Percentiles rank a stretch among this genome's conserved stretches.
phyloP scores from a whole-genome alignment of 1,284 basidiomycete species.

The Ustilago loliicola region DNA sequence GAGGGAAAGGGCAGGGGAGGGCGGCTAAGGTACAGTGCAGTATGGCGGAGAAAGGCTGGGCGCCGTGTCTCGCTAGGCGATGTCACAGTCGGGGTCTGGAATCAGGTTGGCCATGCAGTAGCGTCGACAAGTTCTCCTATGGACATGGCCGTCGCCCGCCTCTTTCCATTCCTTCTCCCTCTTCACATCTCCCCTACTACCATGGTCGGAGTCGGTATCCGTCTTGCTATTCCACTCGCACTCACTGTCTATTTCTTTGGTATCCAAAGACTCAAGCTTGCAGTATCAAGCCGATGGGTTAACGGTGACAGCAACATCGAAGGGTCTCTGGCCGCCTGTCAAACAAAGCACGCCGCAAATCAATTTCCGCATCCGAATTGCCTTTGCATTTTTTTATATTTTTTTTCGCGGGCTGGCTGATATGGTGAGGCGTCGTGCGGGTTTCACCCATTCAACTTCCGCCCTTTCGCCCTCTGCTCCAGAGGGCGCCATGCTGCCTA shows the following conservation, averaged over 20 bases:
- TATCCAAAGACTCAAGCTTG: no score
- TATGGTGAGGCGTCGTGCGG: conserved; percentile 1
- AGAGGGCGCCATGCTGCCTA: not conserved
- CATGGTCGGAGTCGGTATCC: no score
- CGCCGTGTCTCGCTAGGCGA: not conserved
- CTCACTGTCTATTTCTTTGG: no score
- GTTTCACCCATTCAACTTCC: not conserved
- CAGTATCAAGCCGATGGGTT: no score
- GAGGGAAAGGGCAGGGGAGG: not conserved
- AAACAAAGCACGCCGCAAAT: not conserved
- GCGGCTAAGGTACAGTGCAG: no score
- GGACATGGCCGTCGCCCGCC: not conserved
- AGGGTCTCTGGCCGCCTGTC: no score
- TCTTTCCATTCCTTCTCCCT: not conserved
- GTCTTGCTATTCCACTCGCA: no score
- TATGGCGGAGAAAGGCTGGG: not conserved
- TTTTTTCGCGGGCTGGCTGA: not conserved
- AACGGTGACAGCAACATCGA: no score
- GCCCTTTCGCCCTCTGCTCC: not conserved
- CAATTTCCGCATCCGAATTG: not conserved
- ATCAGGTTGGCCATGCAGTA: no score
- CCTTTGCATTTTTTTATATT: not conserved
- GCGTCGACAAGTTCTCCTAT: not conserved
- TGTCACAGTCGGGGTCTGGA: not conserved
- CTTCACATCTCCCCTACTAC: no score